These are phyloP conservation scores for Phoma herbarum DNA, from an alignment of 2,329 filamentous ascomycete genomes.

Conservation along the genomic window DNA sequence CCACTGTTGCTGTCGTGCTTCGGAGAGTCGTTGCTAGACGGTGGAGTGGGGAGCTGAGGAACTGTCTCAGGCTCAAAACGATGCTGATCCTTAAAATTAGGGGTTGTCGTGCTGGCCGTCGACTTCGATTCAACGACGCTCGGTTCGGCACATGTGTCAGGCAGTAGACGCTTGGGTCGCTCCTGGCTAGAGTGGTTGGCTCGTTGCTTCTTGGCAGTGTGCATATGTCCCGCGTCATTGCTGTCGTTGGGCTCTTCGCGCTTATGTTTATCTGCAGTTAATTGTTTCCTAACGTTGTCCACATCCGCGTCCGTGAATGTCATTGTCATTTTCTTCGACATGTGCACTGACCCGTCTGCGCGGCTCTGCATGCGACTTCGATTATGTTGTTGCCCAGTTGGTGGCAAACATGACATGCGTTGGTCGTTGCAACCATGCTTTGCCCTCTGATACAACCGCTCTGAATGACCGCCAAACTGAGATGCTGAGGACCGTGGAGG, in stretches of 20 bases:
- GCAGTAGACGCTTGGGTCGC: neutral
- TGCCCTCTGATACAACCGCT: neutral
- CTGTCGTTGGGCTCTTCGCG: neutral
- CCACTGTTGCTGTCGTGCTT: neutral
- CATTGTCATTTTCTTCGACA: neutral
- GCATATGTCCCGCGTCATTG: neutral
- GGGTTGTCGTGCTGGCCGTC: neutral
- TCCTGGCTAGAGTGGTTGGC: neutral
- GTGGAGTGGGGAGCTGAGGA: neutral
- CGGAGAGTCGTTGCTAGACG: neutral
- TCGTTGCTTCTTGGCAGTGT: neutral
- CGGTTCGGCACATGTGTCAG: neutral
- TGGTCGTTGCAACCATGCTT: neutral
- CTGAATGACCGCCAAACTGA: neutral
- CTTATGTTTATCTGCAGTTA: conserved; percentile 1
- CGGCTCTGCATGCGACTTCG: neutral
- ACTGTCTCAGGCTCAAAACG: neutral
- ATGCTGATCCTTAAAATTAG: neutral
- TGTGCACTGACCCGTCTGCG: neutral
- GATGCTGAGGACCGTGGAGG: neutral
- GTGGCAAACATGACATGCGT: neutral
- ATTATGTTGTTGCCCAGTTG: neutral
- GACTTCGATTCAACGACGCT: neutral
- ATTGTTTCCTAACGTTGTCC: neutral
- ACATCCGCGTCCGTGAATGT: neutral